A percentile compares a stretch with the other conserved stretches of the same genome.
Evolutionary conservation across 2,329 filamentous ascomycete genomes (phyloP).

Genomic region (Parafenestella ontariensis): DNA sequence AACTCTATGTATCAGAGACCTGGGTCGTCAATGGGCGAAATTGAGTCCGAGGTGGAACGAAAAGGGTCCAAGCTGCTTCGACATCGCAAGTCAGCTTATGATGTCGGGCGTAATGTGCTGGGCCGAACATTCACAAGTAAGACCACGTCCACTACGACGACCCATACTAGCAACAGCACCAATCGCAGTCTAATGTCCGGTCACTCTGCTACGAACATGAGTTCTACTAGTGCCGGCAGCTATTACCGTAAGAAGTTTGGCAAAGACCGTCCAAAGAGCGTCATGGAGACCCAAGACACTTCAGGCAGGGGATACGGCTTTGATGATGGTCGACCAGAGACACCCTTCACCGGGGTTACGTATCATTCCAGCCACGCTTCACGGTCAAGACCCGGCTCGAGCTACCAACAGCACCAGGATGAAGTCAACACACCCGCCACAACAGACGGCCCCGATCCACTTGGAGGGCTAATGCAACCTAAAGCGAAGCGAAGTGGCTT

Average conservation of each 20-base stretch:
- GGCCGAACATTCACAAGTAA: slow-evolving; percentile 87
- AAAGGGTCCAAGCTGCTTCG: slow-evolving; percentile 52
- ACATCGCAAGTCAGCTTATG: slow-evolving; percentile 78
- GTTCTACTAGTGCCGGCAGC: slow-evolving; percentile 93
- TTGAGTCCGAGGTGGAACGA: slow-evolving; percentile 35
- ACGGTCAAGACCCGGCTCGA: slow-evolving; percentile 62
- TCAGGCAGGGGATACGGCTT: slow-evolving; percentile 46
- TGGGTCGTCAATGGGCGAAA: slow-evolving; percentile 46
- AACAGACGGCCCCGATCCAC: slow-evolving; percentile 68
- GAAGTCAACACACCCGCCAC: slow-evolving; percentile 64
- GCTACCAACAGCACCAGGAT: slow-evolving; percentile 28
- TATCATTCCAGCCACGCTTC: slow-evolving; percentile 86
- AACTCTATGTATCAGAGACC: slow-evolving; percentile 53
- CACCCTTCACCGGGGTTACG: slow-evolving; percentile 75
- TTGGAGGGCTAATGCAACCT: slow-evolving; percentile 81
- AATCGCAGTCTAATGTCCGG: slow-evolving; percentile 93
- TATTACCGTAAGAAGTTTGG: slow-evolving; percentile 76
- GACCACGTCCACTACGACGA: slow-evolving; percentile 75
- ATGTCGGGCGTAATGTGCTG: slow-evolving; percentile 73
- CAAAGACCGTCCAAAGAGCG: slow-evolving; percentile 66
- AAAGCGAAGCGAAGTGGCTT: slow-evolving; percentile 82
- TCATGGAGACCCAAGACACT: slow-evolving; percentile 62
- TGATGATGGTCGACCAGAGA: slow-evolving; percentile 56
- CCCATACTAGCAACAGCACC: slow-evolving; percentile 72
- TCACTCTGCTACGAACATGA: slow-evolving; percentile 86